phyloP scores from a whole-genome alignment of 768 basidiomycete genomes.

The Leccinum aurantiacum region DNA sequence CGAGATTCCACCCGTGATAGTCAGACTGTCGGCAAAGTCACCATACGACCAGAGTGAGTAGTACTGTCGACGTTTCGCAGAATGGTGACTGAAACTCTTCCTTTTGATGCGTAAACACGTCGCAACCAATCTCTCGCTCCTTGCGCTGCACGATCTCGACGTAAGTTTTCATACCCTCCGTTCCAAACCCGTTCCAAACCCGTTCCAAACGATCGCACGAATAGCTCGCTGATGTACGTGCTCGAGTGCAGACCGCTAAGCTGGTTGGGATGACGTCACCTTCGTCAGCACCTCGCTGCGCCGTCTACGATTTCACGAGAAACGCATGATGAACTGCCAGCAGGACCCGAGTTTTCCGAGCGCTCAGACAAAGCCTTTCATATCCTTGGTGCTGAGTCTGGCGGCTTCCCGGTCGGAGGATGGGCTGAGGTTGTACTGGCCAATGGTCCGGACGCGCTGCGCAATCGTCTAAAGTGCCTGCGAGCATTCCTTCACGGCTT shows the following conservation, averaged over 20 bases:
- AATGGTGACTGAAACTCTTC: slow-evolving; percentile 39
- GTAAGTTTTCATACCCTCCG: slow-evolving; percentile 98
- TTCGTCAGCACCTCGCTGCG: not conserved
- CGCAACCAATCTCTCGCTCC: slow-evolving; percentile 91
- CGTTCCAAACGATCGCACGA: slow-evolving; percentile 56
- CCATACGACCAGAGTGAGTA: slow-evolving; percentile 46
- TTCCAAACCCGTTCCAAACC: slow-evolving; percentile 43
- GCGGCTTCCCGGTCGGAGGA: slow-evolving; percentile 95
- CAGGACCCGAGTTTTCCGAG: slow-evolving; percentile 67
- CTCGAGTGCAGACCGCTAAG: slow-evolving; percentile 94
- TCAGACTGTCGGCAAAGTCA: slow-evolving; percentile 85
- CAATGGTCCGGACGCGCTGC: slow-evolving; percentile 83
- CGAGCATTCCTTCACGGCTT: no score
- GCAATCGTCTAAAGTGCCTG: not conserved
- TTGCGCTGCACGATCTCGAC: slow-evolving; percentile 90
- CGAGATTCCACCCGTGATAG: slow-evolving; percentile 66
- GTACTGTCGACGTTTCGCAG: not conserved
- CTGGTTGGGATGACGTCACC: slow-evolving; percentile 38
- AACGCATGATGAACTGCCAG: slow-evolving; percentile 95
- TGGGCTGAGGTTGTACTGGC: slow-evolving; percentile 94
- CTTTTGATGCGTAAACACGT: slow-evolving; percentile 98
- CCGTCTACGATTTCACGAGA: not conserved
- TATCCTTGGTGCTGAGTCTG: slow-evolving; percentile 80
- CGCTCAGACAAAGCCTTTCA: slow-evolving; percentile 83
- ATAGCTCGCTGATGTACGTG: slow-evolving; percentile 92